phyloP scores from a whole-genome alignment of 257 asterid species.

The Gentiana dahurica region DNA sequence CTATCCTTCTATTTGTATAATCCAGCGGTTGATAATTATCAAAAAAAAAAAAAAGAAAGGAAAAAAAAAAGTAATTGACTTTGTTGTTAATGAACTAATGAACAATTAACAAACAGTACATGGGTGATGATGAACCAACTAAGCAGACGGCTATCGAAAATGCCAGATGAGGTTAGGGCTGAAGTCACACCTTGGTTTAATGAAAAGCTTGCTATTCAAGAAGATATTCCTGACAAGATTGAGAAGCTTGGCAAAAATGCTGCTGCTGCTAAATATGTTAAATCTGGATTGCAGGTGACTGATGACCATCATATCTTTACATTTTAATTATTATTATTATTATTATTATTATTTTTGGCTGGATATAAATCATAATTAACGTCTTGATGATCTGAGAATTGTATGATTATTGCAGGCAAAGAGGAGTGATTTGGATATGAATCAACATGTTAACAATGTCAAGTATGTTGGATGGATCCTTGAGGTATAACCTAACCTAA shows the following conservation, averaged over 20 bases:
- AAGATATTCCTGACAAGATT: slow-evolving; percentile 45
- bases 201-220: slow-evolving; percentile 54
- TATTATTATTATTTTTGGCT: background rate
- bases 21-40: too few species aligned
- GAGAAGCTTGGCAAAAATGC: slow-evolving; percentile 34
- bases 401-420: slow-evolving; percentile 46
- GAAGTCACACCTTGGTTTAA: slow-evolving; percentile 81
- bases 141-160: slow-evolving; percentile 78
- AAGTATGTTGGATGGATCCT: slow-evolving; percentile 89
- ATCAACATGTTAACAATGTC: slow-evolving; percentile 90
- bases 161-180: slow-evolving; percentile 84
- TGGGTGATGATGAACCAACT: slow-evolving; percentile 94
- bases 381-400: background rate
- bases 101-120: slow-evolving; percentile 30
- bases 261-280: slow-evolving; percentile 33
- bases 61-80: too few species aligned
- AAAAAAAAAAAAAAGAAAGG: too few species aligned
- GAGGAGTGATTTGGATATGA: slow-evolving; percentile 94
- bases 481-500: slow-evolving; percentile 40
- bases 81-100: background rate
- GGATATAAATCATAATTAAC: background rate
- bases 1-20: too few species aligned
- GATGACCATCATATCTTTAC: too few species aligned
- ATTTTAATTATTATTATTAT: background rate
- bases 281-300: slow-evolving; percentile 52